Evolutionary conservation across 108 stramenopile genomes (phyloP).

Genomic region (Pseudonitzschia pungens): DNA sequence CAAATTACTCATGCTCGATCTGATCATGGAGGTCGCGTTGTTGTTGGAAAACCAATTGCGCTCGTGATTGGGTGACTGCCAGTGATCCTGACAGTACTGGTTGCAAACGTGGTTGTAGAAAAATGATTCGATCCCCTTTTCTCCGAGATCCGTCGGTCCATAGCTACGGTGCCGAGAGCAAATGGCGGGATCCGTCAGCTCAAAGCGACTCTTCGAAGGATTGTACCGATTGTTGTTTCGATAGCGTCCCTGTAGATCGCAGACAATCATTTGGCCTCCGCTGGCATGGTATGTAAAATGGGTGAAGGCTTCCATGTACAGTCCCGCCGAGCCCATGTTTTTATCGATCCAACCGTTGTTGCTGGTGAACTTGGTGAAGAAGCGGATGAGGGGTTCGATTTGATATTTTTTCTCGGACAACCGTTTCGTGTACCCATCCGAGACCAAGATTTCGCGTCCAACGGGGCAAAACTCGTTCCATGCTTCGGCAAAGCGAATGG

Average conservation of each 20-base stretch:
- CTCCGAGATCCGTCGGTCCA: constrained; percentile 63
- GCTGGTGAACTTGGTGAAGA: constrained; percentile 59
- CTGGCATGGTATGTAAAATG: constrained; percentile 64
- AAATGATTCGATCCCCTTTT: constrained; percentile 66
- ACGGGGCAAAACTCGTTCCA: constrained; percentile 61
- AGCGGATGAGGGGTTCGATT: constrained; percentile 53
- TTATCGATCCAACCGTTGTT: constrained; percentile 62
- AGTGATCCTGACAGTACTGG: constrained; percentile 44
- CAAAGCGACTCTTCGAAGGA: constrained; percentile 33
- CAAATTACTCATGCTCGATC: no score
- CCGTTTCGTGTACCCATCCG: background rate
- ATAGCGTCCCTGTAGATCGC: constrained; percentile 70
- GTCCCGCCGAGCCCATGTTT: constrained; percentile 15
- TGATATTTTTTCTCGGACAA: background rate
- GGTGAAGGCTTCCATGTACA: constrained; percentile 64
- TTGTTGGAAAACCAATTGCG: background rate
- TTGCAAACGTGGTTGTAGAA: constrained; percentile 65
- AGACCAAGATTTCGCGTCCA: constrained; percentile 49
- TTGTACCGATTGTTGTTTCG: constrained; percentile 16
- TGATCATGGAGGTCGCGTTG: no score
- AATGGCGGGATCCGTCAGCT: constrained; percentile 61
- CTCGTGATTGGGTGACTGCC: constrained; percentile 14
- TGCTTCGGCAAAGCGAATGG: constrained; percentile 57
- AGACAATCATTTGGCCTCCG: constrained; percentile 62
- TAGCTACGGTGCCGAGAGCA: constrained; percentile 38